Conservation (phyloP, 2,329 filamentous ascomycete genomes). For the Dactylonectria estremocensis region DNA sequence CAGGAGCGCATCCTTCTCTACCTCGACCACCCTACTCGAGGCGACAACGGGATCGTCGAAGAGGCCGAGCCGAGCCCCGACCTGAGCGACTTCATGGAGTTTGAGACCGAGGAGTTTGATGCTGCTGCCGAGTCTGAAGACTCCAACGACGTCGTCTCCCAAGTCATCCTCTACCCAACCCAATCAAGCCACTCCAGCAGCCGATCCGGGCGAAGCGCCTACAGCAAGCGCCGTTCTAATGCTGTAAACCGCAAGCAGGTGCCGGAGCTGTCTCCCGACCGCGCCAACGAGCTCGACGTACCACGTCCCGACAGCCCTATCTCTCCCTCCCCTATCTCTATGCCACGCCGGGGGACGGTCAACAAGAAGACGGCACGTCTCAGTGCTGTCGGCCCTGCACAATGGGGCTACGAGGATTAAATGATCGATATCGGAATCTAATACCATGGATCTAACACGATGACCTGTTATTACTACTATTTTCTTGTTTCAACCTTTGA, state of each 20-base stretch:
- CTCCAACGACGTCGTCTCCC: constrained; percentile 34
- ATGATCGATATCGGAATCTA: constrained; percentile 3
- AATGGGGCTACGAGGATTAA: constrained; percentile 45
- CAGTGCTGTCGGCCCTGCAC: constrained; percentile 51
- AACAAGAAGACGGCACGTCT: constrained; percentile 59
- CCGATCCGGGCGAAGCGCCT: constrained; percentile 25
- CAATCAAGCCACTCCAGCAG: constrained; percentile 33
- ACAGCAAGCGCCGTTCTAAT: constrained; percentile 30
- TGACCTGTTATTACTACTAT: constrained; percentile 13
- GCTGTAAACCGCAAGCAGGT: constrained; percentile 28
- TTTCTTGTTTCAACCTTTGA: constrained; percentile 27
- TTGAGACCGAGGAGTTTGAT: constrained; percentile 44
- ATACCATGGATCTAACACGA: constrained; percentile 4
- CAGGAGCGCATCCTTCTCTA: constrained; percentile 49
- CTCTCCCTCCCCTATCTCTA: constrained; percentile 53
- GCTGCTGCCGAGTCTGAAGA: constrained; percentile 29
- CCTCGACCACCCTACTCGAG: constrained; percentile 47
- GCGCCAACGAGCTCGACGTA: constrained; percentile 44
- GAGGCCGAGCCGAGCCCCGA: constrained; percentile 56
- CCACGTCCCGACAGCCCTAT: constrained; percentile 61
- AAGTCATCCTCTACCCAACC: constrained; percentile 36
- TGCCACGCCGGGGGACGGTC: constrained; percentile 44
- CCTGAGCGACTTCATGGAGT: constrained; percentile 58
- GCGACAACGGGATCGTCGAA: constrained; percentile 40
- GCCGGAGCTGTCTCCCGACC: constrained; percentile 24